Base-by-base conservation (phyloP, 805 yeast genomes). In the Maudiozyma saulgeensis region DNA sequence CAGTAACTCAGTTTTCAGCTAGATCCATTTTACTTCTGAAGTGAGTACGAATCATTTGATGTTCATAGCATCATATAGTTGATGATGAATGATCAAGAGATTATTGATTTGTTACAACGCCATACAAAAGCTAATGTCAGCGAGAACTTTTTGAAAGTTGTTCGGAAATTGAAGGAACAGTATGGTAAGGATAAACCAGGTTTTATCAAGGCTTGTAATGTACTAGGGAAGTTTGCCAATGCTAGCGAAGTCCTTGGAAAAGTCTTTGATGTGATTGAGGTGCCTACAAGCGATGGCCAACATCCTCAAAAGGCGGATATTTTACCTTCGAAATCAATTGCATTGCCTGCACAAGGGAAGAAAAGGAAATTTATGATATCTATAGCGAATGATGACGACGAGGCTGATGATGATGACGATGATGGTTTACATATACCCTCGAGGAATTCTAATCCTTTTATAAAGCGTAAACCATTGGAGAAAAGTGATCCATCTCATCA, bases 181-280 rank as follows among this genome's bases (percentile, higher is more conserved):
- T 52, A 57, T 46, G 37, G 41, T 12, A 43, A 43, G 12, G 53
- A 57, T 47, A 34, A 41, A 8, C 28, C 39, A 12, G 53, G 51
- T 23, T 64, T 63, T 45, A 41, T 54, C 4, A 53, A 43, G 6
- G 54, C 61, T 11, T 59, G 65, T 41, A 51, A 46, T 41, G 64
- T 62, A 1, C 35, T 64, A 41, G 64, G 63, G 2, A 61, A 58
- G 23, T 61, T 64, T 44, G 43, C 55, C 18, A 61, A 54, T 2
- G 42, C 56, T 6, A 57, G 56, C 3, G 41, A 35, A 9, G 54
- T 55, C 44, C 41, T 59, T 8, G 28, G 34, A 3, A 41, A 48
- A 13, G 49, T 59, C 4, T 53, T 51, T 45, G 43, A 31, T 3
- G 51, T 26, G 34, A 18, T 53, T 11, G 12, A 16, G 23, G 32